Conservation (phyloP, 768 basidiomycete genomes). For the Termitomyces bulborhizus region DNA sequence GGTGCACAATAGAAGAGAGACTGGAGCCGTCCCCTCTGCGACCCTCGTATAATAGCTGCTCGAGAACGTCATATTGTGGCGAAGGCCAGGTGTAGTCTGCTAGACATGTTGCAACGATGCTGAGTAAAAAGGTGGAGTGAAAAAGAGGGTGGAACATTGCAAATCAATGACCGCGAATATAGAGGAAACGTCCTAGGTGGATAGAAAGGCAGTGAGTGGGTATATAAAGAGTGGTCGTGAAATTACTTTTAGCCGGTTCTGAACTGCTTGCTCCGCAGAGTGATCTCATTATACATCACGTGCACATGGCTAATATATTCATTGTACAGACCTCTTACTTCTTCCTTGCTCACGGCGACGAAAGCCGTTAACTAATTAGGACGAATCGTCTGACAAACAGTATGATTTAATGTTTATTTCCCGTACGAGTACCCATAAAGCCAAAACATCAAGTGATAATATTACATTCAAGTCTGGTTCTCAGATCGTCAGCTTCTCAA, state of each 20-base stretch:
- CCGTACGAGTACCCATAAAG: not conserved
- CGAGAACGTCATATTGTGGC: conserved; percentile 28
- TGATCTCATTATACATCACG: not conserved
- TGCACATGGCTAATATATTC: not conserved
- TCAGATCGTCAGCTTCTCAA: conserved; percentile 61
- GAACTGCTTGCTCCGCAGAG: not conserved
- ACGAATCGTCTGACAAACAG: no score
- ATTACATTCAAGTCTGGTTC: not conserved
- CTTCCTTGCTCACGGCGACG: not conserved
- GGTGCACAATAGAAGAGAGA: conserved; percentile 22
- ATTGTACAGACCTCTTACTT: no score
- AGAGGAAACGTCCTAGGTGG: not conserved
- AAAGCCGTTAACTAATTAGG: not conserved
- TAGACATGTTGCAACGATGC: conserved; percentile 13
- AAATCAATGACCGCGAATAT: not conserved
- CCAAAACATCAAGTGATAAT: not conserved
- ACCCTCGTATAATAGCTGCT: conserved; percentile 30
- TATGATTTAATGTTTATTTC: not conserved
- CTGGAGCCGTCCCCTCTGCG: conserved; percentile 25
- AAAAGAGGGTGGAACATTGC: conserved; percentile 19
- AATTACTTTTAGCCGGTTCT: not conserved
- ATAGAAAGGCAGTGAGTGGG: not conserved
- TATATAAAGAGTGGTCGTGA: conserved; percentile 1
- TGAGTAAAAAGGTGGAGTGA: conserved; percentile 10
- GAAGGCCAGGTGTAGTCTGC: conserved; percentile 27